Conservation (phyloP, 2,329 filamentous ascomycete species). For the Fusarium avenaceum region DNA sequence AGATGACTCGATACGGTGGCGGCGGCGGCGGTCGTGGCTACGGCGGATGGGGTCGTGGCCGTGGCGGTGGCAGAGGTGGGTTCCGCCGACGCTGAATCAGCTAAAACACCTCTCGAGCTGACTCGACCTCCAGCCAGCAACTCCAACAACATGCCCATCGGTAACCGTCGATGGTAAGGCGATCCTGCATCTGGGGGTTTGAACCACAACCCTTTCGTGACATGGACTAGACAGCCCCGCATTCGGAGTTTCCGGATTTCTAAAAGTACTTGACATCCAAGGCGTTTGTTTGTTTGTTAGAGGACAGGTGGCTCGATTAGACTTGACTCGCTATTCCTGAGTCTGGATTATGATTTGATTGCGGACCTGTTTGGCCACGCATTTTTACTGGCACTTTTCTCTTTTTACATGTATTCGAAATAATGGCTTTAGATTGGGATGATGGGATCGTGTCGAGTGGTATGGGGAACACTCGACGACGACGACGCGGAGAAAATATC, state of each 20-base stretch:
- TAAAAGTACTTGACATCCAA: slow-evolving; percentile 50
- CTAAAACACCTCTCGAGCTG: slow-evolving; percentile 53
- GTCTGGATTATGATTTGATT: slow-evolving; percentile 48
- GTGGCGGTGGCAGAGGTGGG: slow-evolving; percentile 67
- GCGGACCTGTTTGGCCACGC: slow-evolving; percentile 42
- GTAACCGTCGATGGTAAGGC: slow-evolving; percentile 66
- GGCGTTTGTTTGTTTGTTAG: slow-evolving; percentile 52
- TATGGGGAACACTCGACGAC: slow-evolving; percentile 37
- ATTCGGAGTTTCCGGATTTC: slow-evolving; percentile 32
- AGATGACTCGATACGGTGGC: slow-evolving; percentile 95
- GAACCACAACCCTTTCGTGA: slow-evolving; percentile 21
- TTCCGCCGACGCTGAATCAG: slow-evolving; percentile 54
- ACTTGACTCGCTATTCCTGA: slow-evolving; percentile 45
- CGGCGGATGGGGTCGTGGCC: slow-evolving; percentile 78
- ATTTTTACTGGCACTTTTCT: slow-evolving; percentile 33
- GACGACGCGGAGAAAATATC: slow-evolving; percentile 14
- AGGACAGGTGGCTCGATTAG: slow-evolving; percentile 49
- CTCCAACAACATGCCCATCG: slow-evolving; percentile 65
- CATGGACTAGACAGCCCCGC: slow-evolving; percentile 32
- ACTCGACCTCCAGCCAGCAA: slow-evolving; percentile 59
- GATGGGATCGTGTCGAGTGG: slow-evolving; percentile 37
- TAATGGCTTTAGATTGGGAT: slow-evolving; percentile 51
- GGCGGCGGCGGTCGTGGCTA: slow-evolving; percentile 82
- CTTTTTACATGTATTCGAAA: slow-evolving; percentile 44
- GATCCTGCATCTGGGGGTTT: slow-evolving; percentile 30